Conservation (phyloP, 2,329 filamentous ascomycete species). For the Aureobasidium subglaciale region DNA sequence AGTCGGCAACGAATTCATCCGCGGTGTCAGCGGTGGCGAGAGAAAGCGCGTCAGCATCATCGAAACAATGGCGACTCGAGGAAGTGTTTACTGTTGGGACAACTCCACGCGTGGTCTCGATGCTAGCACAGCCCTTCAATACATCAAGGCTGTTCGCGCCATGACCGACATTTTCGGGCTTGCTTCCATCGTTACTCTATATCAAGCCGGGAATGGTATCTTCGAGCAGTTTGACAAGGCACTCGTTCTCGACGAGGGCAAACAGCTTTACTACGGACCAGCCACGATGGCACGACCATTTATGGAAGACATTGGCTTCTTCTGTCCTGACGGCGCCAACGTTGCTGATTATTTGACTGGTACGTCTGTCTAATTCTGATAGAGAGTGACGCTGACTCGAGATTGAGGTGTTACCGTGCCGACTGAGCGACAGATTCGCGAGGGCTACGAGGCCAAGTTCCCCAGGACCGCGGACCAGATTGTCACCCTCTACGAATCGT, state of each 20-base stretch:
- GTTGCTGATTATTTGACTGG: slow-evolving; percentile 76
- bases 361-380: slow-evolving; percentile 65
- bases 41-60: slow-evolving; percentile 44
- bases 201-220: slow-evolving; percentile 70
- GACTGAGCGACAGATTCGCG: slow-evolving; percentile 38
- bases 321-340: slow-evolving; percentile 67
- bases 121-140: slow-evolving; percentile 43
- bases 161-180: slow-evolving; percentile 79
- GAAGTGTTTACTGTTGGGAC: slow-evolving; percentile 35
- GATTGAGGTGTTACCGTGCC: slow-evolving; percentile 45
- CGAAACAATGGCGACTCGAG: slow-evolving; percentile 41
- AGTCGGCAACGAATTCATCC: slow-evolving; percentile 74
- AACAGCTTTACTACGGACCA: slow-evolving; percentile 70
- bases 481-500: slow-evolving; percentile 29
- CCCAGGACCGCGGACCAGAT: slow-evolving; percentile 46
- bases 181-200: slow-evolving; percentile 77
- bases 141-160: slow-evolving; percentile 39
- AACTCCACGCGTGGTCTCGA: slow-evolving; percentile 45
- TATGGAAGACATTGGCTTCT: slow-evolving; percentile 70
- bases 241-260: slow-evolving; percentile 69
- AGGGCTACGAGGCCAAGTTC: slow-evolving; percentile 39
- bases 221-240: slow-evolving; percentile 69
- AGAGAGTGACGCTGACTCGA: background rate
- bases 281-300: slow-evolving; percentile 60
- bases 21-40: slow-evolving; percentile 56